Base-by-base conservation (phyloP, 1,284 basidiomycete species). In the Mycena sp. region DNA sequence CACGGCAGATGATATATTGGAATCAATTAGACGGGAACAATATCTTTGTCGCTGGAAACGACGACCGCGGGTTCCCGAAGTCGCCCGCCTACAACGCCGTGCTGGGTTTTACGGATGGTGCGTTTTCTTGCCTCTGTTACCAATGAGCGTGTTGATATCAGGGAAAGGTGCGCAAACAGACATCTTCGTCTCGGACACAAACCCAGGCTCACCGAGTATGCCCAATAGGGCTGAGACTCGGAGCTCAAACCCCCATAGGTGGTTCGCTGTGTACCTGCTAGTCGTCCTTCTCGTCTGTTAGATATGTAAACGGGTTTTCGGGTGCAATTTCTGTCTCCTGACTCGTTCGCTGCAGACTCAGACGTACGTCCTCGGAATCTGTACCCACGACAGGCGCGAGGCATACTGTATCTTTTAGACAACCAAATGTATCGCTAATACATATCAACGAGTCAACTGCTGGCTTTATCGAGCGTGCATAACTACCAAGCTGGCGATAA, bases 11-110 rank as follows among this genome's bases (percentile, higher is more conserved):
- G 67, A 65, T 73, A 46, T 69, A 59, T 54, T 73, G 70, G 67
- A 69, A 70, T 41, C 78, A 79, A 55, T 51, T 67, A 1, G 75
- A 78, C 25, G 79, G 77, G 0, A 77, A 79, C 37, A 80, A 80
- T 43, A 76, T 80, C 40, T 52, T 65, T 7, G 74, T 79, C 3
- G 67, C 44, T 2, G 78, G 78, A 2, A 32, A 51, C 23, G 78
- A 80, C 57, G 52, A 67, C 12, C 61, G 67, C 25, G 78, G 77
- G 7, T 46, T 63, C 5, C 67, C 68, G 0, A 78, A 75, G 58
- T 71, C 71, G 17, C 78, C 79, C 2, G 71, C 69, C 1, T 81
- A 80, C 59, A 78, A 79, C 56, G 52, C 54, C 30, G 78, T 77
- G 43, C 71, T 76, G 45, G 79, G 79, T 3, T 81, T 78, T 41